These are phyloP conservation scores for Fonsecaea multimorphosa DNA, from an alignment of 2,329 filamentous ascomycete species.

Conservation along the genomic window DNA sequence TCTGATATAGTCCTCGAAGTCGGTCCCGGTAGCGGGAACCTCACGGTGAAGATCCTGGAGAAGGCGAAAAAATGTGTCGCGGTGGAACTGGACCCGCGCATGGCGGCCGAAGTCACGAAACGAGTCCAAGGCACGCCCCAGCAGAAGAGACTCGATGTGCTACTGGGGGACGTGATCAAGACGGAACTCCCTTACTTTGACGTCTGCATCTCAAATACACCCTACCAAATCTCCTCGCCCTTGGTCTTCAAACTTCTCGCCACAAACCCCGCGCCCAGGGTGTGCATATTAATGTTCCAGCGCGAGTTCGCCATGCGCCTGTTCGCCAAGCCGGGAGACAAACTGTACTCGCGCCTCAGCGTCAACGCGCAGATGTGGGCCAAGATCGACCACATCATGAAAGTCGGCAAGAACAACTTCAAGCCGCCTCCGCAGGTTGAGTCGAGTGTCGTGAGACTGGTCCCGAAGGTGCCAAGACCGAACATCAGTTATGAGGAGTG, in stretches of 20 bases:
- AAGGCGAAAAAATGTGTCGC: constrained; percentile 83
- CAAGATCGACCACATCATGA: constrained; percentile 75
- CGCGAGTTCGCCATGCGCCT: constrained; percentile 90
- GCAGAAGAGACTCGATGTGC: constrained; percentile 81
- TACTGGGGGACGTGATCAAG: constrained; percentile 94
- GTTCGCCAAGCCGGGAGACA: constrained; percentile 84
- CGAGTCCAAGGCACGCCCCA: constrained; percentile 88
- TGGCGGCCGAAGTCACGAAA: constrained; percentile 94
- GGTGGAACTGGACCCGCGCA: constrained; percentile 92
- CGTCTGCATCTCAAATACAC: constrained; percentile 81
- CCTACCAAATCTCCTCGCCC: constrained; percentile 83
- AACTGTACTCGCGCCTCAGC: constrained; percentile 85
- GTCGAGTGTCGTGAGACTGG: constrained; percentile 85
- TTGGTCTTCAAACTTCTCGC: constrained; percentile 89
- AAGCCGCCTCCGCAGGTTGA: constrained; percentile 93
- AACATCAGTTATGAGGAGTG: constrained; percentile 94
- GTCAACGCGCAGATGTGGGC: constrained; percentile 96
- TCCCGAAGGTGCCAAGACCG: constrained; percentile 83
- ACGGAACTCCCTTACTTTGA: constrained; percentile 79
- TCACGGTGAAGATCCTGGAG: constrained; percentile 88
- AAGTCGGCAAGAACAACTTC: constrained; percentile 96
- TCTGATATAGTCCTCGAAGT: constrained; percentile 90
- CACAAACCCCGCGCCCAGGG: constrained; percentile 78
- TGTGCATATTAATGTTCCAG: constrained; percentile 94
- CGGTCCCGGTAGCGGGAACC: constrained; percentile 85